phyloP scores from a whole-genome alignment of 2,329 filamentous ascomycete species.

The Pezicula carpinea region DNA sequence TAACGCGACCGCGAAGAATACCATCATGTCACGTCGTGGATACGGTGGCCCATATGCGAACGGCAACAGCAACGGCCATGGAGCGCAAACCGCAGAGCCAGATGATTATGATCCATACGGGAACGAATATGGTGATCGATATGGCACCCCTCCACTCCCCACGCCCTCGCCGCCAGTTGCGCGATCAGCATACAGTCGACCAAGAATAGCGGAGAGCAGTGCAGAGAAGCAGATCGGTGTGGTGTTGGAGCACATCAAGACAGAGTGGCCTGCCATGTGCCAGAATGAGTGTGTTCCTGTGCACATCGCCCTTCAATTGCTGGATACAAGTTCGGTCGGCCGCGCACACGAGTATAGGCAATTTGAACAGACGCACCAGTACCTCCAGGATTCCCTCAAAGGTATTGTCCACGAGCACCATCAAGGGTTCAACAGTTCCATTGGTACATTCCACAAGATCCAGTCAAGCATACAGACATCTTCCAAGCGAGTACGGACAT shows the following conservation, averaged over 20 bases:
- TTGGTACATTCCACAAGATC: slow-evolving; percentile 98
- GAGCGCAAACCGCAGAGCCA: slow-evolving; percentile 14
- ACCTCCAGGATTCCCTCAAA: slow-evolving; percentile 90
- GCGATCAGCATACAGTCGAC: slow-evolving; percentile 14
- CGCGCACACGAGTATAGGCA: slow-evolving; percentile 82
- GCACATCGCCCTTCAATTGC: slow-evolving; percentile 88
- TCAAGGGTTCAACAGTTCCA: slow-evolving; percentile 98
- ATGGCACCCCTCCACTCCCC: slow-evolving; percentile 19
- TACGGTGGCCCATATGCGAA: slow-evolving; percentile 26
- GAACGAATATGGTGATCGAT: slow-evolving; percentile 22
- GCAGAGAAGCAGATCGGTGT: slow-evolving; percentile 27
- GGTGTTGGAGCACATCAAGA: slow-evolving; percentile 77
- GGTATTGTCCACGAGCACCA: slow-evolving; percentile 97
- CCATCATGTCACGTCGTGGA: slow-evolving; percentile 26
- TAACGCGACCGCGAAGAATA: slow-evolving; percentile 17
- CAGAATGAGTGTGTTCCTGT: slow-evolving; percentile 85
- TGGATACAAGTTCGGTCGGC: slow-evolving; percentile 90
- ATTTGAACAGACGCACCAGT: slow-evolving; percentile 78
- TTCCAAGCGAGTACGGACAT: slow-evolving; percentile 74
- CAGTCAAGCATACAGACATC: slow-evolving; percentile 87
- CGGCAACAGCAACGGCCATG: slow-evolving; percentile 19
- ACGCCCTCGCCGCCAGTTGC: slow-evolving; percentile 15
- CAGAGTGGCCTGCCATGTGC: slow-evolving; percentile 90
- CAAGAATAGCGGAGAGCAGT: slow-evolving; percentile 20
- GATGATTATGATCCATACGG: slow-evolving; percentile 29